phyloP scores from a whole-genome alignment of 192 early-diverging fungal genomes.

The Phlyctochytrium arcticum region DNA sequence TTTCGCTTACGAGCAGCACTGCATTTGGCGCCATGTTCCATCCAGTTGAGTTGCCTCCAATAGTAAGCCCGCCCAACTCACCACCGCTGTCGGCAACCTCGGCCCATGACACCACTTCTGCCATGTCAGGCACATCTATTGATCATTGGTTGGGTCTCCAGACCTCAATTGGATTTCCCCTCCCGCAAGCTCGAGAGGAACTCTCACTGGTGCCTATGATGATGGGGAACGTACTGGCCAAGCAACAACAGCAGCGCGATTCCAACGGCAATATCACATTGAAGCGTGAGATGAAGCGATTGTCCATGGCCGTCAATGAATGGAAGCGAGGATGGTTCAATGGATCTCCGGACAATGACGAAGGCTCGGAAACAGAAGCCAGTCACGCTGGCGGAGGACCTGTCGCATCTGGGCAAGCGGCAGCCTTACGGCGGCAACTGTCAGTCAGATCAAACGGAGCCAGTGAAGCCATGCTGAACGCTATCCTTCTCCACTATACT shows the following conservation, averaged over 20 bases:
- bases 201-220: too few relatives aligned
- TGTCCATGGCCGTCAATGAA: neutral
- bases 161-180: neutral
- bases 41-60: neutral
- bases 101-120: neutral
- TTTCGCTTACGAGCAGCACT: neutral
- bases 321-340: constrained; percentile 1
- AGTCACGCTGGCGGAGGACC: too few relatives aligned
- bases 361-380: neutral
- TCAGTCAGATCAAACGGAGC: neutral
- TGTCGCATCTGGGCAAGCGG: too few relatives aligned
- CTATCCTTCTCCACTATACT: constrained; percentile 18
- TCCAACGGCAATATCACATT: neutral
- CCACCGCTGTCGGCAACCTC: neutral
- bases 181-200: too few relatives aligned
- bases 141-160: neutral
- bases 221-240: neutral
- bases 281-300: neutral
- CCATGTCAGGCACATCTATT: neutral
- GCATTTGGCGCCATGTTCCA: constrained; percentile 3
- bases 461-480: constrained; percentile 14
- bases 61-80: neutral
- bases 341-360: neutral
- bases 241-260: neutral
- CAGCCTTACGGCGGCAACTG: too few relatives aligned